Evolutionary conservation across 345 rosid species (phyloP).

Genomic region (Aethionema arabicum): DNA sequence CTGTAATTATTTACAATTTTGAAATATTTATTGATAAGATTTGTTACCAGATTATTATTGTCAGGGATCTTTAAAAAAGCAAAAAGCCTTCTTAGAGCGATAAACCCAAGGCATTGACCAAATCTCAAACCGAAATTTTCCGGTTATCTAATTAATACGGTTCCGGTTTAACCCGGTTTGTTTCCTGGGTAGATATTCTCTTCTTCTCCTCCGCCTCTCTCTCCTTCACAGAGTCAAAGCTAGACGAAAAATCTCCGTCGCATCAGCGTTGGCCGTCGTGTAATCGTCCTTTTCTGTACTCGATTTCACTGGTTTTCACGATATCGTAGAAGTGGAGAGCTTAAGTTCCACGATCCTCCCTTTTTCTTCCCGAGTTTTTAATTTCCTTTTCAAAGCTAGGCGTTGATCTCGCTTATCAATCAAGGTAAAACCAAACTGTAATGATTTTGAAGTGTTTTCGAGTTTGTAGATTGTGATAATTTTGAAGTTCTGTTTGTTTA

Average conservation of each 20-base stretch:
- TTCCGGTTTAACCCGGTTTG: neutral
- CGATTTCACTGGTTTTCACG: neutral
- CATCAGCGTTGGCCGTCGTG: neutral
- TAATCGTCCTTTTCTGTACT: no score
- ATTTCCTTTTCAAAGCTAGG: neutral
- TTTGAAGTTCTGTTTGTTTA: neutral
- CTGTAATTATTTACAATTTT: no score
- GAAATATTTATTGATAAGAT: no score
- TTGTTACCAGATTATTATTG: no score
- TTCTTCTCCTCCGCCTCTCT: neutral
- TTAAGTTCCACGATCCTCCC: neutral
- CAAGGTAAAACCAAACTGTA: conserved; percentile 16
- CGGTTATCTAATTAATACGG: neutral
- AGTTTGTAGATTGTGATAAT: conserved; percentile 2
- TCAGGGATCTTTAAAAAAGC: no score
- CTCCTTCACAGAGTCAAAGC: conserved; percentile 5
- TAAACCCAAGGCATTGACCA: no score
- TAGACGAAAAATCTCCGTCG: conserved; percentile 13
- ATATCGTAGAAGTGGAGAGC: no score
- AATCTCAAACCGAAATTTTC: no score
- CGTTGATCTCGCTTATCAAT: neutral
- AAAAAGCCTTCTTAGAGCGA: no score
- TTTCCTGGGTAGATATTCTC: neutral
- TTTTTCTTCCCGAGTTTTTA: neutral
- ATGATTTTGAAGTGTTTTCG: neutral